Percentiles rank a stretch among this genome's conserved stretches.
Evolutionary conservation across 768 basidiomycete genomes (phyloP).

Genomic region (Naganishia friedmannii): DNA sequence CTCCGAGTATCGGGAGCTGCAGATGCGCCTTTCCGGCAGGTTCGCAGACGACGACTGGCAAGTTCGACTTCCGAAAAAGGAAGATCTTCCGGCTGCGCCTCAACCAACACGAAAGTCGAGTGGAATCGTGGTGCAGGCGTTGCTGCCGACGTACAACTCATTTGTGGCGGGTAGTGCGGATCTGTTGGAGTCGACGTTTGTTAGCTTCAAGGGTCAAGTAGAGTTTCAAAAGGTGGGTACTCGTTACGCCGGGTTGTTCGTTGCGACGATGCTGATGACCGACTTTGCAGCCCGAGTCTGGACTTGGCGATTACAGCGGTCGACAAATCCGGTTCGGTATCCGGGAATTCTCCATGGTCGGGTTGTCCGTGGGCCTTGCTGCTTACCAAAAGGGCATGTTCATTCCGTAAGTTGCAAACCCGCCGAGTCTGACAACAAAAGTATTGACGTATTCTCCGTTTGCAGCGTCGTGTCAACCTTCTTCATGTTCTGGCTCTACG

Average conservation of each 20-base stretch:
- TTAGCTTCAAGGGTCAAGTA: conserved; percentile 41
- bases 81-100: conserved; percentile 34
- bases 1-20: conserved; percentile 36
- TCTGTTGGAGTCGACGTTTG: conserved; percentile 47
- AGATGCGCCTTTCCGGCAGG: conserved; percentile 38
- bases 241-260: too few relatives aligned
- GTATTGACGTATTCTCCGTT: background rate
- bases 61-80: conserved; percentile 37
- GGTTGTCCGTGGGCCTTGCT: conserved; percentile 45
- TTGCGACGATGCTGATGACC: background rate
- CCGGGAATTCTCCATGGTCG: conserved; percentile 50
- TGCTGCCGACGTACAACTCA: conserved; percentile 39
- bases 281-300: conserved; percentile 35
- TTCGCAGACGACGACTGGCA: conserved; percentile 41
- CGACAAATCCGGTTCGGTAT: conserved; percentile 50
- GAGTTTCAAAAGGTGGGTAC: conserved; percentile 46
- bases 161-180: conserved; percentile 45
- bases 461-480: conserved; percentile 47
- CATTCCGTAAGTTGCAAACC: conserved; percentile 34
- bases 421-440: background rate
- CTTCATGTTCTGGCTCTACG: conserved; percentile 53
- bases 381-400: conserved; percentile 51
- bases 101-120: conserved; percentile 42
- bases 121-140: conserved; percentile 40
- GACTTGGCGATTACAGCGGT: conserved; percentile 46